phyloP scores from a whole-genome alignment of 2,329 filamentous ascomycete species.

The Xylaria arbuscula region DNA sequence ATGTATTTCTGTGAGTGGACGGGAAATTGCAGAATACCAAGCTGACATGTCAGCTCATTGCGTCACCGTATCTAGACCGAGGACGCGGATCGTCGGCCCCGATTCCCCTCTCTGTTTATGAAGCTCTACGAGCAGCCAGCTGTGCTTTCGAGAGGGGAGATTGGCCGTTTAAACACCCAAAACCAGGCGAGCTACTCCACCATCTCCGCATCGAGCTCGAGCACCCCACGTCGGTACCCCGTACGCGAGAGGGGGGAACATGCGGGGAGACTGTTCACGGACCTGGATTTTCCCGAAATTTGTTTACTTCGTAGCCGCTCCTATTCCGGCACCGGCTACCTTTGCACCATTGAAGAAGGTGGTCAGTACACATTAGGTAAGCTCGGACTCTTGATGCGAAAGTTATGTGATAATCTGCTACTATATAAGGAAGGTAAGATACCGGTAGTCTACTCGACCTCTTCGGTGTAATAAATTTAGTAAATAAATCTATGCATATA shows the following conservation, averaged over 20 bases:
- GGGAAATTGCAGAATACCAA: conserved; percentile 22
- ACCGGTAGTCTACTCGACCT: not conserved
- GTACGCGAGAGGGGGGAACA: conserved; percentile 25
- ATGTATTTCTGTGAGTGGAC: conserved; percentile 17
- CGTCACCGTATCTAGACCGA: conserved; percentile 24
- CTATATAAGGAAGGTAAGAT: not conserved
- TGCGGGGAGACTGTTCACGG: conserved; percentile 33
- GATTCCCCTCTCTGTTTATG: conserved; percentile 21
- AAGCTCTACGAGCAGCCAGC: conserved; percentile 6
- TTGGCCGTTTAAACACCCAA: conserved; percentile 12
- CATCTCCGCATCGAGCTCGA: conserved; percentile 33
- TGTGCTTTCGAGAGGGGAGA: conserved; percentile 15
- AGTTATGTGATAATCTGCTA: not conserved
- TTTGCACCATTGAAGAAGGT: not conserved
- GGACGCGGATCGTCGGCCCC: conserved; percentile 24
- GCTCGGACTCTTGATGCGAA: not conserved
- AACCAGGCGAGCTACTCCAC: conserved; percentile 34
- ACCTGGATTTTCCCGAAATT: conserved; percentile 23
- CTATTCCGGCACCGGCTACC: not conserved
- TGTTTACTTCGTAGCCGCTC: conserved; percentile 5
- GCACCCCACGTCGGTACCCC: conserved; percentile 13
- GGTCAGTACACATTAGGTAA: not conserved
- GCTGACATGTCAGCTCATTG: conserved; percentile 33
- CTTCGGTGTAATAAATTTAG: not conserved
- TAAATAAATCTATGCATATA: not conserved